These are phyloP conservation scores for Meripilus lineatus DNA, from an alignment of 1,284 basidiomycete genomes.

Conservation along the genomic window DNA sequence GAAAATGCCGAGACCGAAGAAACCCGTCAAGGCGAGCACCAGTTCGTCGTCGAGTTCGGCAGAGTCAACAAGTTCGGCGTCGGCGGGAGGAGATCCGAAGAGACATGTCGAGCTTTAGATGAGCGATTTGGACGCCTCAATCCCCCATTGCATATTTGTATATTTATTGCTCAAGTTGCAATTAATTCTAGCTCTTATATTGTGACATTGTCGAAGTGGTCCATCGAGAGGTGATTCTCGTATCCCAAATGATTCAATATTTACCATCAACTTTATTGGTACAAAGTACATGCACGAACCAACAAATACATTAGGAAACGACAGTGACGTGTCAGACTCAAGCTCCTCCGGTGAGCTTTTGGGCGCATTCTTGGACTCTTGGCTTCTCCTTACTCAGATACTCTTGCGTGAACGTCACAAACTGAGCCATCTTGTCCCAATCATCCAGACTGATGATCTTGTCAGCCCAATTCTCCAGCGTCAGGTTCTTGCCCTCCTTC, in stretches of 20 bases:
- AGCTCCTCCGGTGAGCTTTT: no score
- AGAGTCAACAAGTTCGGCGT: slow-evolving; percentile 1
- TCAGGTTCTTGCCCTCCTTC: background rate
- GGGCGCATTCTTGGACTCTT: background rate
- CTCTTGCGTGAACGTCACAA: background rate
- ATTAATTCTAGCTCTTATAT: no score
- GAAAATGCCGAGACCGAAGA: slow-evolving; percentile 54
- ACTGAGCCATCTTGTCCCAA: background rate
- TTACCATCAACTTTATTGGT: no score
- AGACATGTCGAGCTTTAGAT: slow-evolving; percentile 9
- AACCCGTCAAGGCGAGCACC: slow-evolving; percentile 29
- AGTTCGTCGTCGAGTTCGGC: slow-evolving; percentile 5
- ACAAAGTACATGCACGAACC: no score
- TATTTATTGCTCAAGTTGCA: no score
- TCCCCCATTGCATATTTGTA: no score
- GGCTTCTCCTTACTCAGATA: background rate
- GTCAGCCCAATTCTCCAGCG: background rate
- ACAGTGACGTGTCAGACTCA: no score
- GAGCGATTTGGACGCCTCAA: no score
- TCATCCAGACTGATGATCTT: background rate
- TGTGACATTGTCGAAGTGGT: no score
- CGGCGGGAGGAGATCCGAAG: slow-evolving; percentile 3
- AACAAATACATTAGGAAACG: no score
- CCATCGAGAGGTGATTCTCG: no score
- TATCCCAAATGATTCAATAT: no score